Base-by-base conservation (phyloP, 495 filamentous ascomycete genomes). In the Aspergillus egyptiacus region DNA sequence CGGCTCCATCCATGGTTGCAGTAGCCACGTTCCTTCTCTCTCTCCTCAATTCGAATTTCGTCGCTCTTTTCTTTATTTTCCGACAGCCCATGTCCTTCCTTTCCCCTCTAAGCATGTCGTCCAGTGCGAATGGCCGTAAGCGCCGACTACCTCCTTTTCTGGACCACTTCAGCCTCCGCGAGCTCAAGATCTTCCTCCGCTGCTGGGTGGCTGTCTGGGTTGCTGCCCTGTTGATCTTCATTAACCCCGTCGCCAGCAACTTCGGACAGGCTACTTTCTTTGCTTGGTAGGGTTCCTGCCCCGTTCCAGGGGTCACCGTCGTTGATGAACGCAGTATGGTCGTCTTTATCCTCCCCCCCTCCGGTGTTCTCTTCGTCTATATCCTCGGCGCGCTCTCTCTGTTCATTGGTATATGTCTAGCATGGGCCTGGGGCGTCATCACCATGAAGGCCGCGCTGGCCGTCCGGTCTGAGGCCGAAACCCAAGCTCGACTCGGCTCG, bases 111-210 rank as follows among this genome's bases (percentile, higher is more conserved):
- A n/a, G n/a, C 11, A 60, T 27, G n/a, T 28, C 25, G 25, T 28
- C 25, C 25, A 28, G 10, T 10, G 5, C 5, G 25, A 28, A 28
- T 28, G 25, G 5, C 25, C 25, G 25, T 32, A 32, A 32, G 11
- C 38, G 48, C 1, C 46, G 39, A 1, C 32, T 72, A 37, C 71
- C 71, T 2, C 45, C 50, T 19, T 71, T 60, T 50, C 56, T 73
- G 17, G 62, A 73, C 43, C 71, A 74, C 46, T 72, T 72, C 65
- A 72, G 71, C 58, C 62, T 50, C 5, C 67, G 64, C 53, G 70
- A 74, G 38, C 53, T 75, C 27, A 73, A 74, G 57, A 58, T 66
- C 15, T 53, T 71, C 17, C 70, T 73, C 45, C 69, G 70, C 24
- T 75, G 70, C 33, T 65, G 60, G 37, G 55, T 69, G 5, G 69